Evolutionary conservation across 169 alveolate genomes (phyloP), one percentile per base, ranked within the genome.

Genomic region (Theileria sp.): DNA sequence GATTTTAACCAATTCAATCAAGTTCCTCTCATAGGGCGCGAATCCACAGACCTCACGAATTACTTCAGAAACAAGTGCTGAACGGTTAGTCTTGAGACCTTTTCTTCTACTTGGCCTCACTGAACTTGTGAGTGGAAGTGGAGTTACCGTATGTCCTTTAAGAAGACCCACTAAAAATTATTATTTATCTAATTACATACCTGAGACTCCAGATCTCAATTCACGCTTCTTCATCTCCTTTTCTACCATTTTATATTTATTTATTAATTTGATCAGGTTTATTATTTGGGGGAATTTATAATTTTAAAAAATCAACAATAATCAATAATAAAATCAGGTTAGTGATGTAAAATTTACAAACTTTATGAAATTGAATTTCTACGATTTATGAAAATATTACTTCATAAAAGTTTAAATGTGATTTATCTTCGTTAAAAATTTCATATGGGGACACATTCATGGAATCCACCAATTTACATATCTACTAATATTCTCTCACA

Each of bases 21-120:
- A 92, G 94, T 98, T 95, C 87, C 98, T 93, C 91, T 98, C 99
- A 90, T 97, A 97, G 44, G 99, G 99, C 58, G 99, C 98, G 85
- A 97, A 97, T 56, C 99, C 99, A 44, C 97, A 92, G 49, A 98
- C 99, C 92, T 97, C 99, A 79, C 98, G 94, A 79, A 97, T 94
- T 38, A 96, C 97, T 90, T 96, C 97, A 78, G 98, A 93, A 58
- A 96, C 95, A 51, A 95, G 77, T n/a, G 88, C 91, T 38, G 94
- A 94, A 88, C 97, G 94, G 88, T 94, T 95, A 54, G 97, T 94
- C 58, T 92, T 93, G 66, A 87, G 80, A 28, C 97, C 98, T 89
- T 92, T 93, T 79, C 95, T 93, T 67, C 93, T 83, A 56, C 97
- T 92, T 17, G 97, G 95, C 77, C 94, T 88, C 60, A 82, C 84